Evolutionary conservation across 2,329 filamentous ascomycete species (phyloP).

Genomic region (Cordyceps cateniannulata): DNA sequence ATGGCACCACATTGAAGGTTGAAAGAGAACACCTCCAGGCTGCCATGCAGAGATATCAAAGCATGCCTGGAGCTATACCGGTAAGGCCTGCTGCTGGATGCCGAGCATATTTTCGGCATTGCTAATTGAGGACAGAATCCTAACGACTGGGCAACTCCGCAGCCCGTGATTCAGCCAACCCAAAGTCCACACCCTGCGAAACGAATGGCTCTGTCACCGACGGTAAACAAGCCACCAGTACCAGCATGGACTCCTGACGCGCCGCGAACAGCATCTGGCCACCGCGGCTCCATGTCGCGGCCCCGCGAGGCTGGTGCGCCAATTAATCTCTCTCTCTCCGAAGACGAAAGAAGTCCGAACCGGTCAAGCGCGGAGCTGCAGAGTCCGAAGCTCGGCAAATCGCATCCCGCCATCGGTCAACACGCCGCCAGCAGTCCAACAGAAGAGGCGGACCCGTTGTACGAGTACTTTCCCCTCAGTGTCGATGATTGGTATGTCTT

Average conservation of each 20-base stretch:
- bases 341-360: conserved; percentile 54
- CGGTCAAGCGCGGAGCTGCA: conserved; percentile 43
- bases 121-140: conserved; percentile 24
- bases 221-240: conserved; percentile 44
- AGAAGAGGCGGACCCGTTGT: conserved; percentile 77
- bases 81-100: background rate
- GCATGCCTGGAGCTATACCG: conserved; percentile 9
- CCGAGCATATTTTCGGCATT: background rate
- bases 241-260: conserved; percentile 42
- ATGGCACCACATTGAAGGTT: conserved; percentile 26
- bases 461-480: conserved; percentile 90
- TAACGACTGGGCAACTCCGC: conserved; percentile 40
- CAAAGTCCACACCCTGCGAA: conserved; percentile 44
- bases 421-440: conserved; percentile 52
- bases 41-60: conserved; percentile 22
- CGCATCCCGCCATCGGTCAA: conserved; percentile 27
- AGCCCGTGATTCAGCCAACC: conserved; percentile 28
- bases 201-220: conserved; percentile 46
- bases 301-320: conserved; percentile 21
- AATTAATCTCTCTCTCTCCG: conserved; percentile 51
- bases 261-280: conserved; percentile 17
- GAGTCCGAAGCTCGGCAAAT: conserved; percentile 43
- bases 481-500: conserved; percentile 70
- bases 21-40: conserved; percentile 27
- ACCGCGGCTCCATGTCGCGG: conserved; percentile 13